Evolutionary conservation across 1,284 basidiomycete species (phyloP), one percentile per base, ranked within the genome.

Genomic region (Meripilus lineatus): DNA sequence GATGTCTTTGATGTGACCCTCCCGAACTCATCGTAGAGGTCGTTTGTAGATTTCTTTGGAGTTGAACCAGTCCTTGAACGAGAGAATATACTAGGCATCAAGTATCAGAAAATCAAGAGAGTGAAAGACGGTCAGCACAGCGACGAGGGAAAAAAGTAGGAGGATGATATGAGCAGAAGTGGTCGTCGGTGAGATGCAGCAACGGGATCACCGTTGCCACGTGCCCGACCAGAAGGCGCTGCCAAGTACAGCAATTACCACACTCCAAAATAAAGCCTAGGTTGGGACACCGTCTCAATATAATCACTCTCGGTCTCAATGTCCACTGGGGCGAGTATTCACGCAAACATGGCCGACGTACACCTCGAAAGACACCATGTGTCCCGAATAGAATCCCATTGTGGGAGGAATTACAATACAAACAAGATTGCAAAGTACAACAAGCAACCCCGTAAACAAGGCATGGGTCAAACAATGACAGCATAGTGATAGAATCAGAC

Each of bases 11-110:
- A 75, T 47, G 64, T 58, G 47, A 78, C 70, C 47, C 78, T 67
- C 40, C 84, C 84, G 53, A 86, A 85, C 68, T 87, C 84, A 67
- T 87, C 84, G 51, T 56, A 61, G 45, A 49, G 46, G 37, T 56
- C 54, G 40, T 50, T 41, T 14, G 51, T 40, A 15, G 61, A 46
- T 50, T 71, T 77, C 56, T 58, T 64, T 43, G 71, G 63, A 1
- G 69, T 71, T n/a, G 77, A 77, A 42, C 64, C 66, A 38, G 76
- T 78, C 47, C 75, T 70, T 49, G 72, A 58, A 46, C 75, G 74
- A 58, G 76, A 75, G 63, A 78, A 78, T 64, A 79, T 56, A 56
- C 70, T 75, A 57, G 70, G 75, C 77, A 78, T 78, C 55, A 67
- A 67, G 58, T 56, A 42, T 38, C 21, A 25, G 38, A 22, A 45